phyloP scores from a whole-genome alignment of 257 asterid species.

The Rauvolfia tetraphylla region DNA sequence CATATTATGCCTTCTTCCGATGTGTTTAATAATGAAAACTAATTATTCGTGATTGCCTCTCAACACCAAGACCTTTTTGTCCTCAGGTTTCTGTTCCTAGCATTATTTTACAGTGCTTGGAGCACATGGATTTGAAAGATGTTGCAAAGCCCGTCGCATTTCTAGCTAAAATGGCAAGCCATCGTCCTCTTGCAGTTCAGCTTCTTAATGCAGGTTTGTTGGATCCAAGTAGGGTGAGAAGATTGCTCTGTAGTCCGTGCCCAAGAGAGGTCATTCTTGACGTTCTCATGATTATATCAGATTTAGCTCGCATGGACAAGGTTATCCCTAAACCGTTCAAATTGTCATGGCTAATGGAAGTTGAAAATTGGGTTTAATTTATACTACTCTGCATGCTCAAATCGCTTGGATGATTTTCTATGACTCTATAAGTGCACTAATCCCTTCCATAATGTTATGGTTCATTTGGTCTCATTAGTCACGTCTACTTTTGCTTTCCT shows the following conservation, averaged over 20 bases:
- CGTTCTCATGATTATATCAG: constrained; percentile 93
- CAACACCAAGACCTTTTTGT: constrained; percentile 18
- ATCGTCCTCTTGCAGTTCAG: constrained; percentile 78
- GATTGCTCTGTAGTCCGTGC: constrained; percentile 61
- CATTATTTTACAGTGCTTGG: constrained; percentile 67
- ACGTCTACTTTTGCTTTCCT: neutral
- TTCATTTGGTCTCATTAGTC: neutral
- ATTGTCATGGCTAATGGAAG: neutral
- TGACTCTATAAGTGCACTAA: neutral
- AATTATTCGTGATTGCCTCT: neutral
- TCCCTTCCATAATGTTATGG: neutral
- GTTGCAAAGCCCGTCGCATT: constrained; percentile 80
- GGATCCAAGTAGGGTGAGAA: constrained; percentile 68
- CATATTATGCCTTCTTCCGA: neutral
- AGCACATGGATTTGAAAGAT: constrained; percentile 74
- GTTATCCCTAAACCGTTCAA: constrained; percentile 29
- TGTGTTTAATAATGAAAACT: neutral
- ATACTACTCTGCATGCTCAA: neutral
- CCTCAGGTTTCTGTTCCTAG: constrained; percentile 69
- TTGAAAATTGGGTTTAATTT: neutral
- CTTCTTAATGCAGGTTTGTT: constrained; percentile 80
- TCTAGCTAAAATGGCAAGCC: constrained; percentile 76
- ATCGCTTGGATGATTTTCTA: constrained; percentile 3
- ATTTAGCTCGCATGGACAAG: constrained; percentile 98
- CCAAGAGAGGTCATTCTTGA: constrained; percentile 81